Evolutionary conservation across 2,329 filamentous ascomycete genomes (phyloP), one percentile per base, ranked within the genome.

Genomic region (Fusarium succisae): DNA sequence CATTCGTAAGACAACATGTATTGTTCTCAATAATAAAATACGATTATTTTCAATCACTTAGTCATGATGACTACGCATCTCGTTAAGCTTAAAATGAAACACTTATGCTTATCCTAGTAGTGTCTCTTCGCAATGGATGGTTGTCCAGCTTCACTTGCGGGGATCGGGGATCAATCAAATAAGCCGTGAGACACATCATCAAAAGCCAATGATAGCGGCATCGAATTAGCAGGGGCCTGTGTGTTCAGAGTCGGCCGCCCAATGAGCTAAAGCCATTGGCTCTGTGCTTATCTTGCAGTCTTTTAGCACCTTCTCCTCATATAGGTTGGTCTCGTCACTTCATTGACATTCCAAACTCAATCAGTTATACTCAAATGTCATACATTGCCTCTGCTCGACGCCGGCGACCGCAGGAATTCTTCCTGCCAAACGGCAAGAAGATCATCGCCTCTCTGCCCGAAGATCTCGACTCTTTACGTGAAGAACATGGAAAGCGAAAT

Each of bases 371-470:
- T 37, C 22, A 41, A 45, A 69, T 80, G 79, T 76, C 78, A 38
- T 75, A 75, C 37, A 72, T 70, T 24, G 63, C 73, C 26, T 59
- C 72, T 8, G 53, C 66, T 47, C 76, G 74, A 62, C 76, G 78
- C 32, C 84, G 84, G 35, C 82, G 85, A 38, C 81, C 89, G 1
- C 83, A 86, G 28, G 86, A 90, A 67, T 88, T 91, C 67, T 77
- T 87, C 7, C 85, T 87, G 53, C 89, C 90, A 0, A 83, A 87
- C 77, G 90, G 90, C 32, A 85, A 84, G 62, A 85, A 86, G 71
- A 84, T 91, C 10, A 86, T 91, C 62, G 86, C 91, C 58, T 88
- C 88, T 12, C 80, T 86, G 3, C 90, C 90, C 3, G 87, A 90
- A 74, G 89, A 91, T 71, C 84, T 85, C 8, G 82, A 84, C n/a